Conservation (phyloP, 2,329 filamentous ascomycete genomes). For the Xylaria sp. region DNA sequence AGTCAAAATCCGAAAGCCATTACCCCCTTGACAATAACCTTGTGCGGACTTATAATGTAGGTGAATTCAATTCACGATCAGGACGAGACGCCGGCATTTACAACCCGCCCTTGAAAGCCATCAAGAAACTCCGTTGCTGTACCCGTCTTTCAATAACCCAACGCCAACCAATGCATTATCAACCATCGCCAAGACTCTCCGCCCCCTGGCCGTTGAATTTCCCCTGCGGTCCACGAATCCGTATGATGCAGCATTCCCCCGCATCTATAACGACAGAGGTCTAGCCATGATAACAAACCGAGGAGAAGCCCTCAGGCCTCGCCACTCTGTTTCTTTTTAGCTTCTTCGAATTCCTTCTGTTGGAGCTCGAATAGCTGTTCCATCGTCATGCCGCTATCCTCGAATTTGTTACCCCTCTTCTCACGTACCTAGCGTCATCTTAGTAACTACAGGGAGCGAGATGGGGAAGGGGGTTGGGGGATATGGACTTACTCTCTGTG, state of each 20-base stretch:
- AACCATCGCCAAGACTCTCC: constrained; percentile 18
- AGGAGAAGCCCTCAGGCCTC: constrained; percentile 14
- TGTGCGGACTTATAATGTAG: not conserved
- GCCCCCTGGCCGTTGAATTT: too few relatives aligned
- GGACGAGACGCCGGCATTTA: not conserved
- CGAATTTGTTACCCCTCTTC: constrained; percentile 97
- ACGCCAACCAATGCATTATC: constrained; percentile 29
- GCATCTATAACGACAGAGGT: constrained; percentile 6
- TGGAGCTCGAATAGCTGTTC: constrained; percentile 90
- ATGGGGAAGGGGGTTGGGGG: not conserved
- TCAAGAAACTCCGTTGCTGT: constrained; percentile 27
- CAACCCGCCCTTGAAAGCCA: not conserved
- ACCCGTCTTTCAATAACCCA: constrained; percentile 23
- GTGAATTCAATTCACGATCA: not conserved
- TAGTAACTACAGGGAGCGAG: constrained; percentile 15
- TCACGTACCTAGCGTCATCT: constrained; percentile 73
- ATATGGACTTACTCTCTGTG: constrained; percentile 72
- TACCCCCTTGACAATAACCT: not conserved
- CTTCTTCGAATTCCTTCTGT: constrained; percentile 80
- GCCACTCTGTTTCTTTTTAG: constrained; percentile 39
- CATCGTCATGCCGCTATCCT: constrained; percentile 88
- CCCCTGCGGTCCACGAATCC: not conserved
- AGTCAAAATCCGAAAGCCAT: not conserved
- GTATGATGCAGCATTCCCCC: not conserved
- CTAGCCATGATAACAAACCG: not conserved